Evolutionary conservation across 2,329 filamentous ascomycete species (phyloP), one percentile per base, ranked within the genome.

Genomic region (Fusarium sp.): DNA sequence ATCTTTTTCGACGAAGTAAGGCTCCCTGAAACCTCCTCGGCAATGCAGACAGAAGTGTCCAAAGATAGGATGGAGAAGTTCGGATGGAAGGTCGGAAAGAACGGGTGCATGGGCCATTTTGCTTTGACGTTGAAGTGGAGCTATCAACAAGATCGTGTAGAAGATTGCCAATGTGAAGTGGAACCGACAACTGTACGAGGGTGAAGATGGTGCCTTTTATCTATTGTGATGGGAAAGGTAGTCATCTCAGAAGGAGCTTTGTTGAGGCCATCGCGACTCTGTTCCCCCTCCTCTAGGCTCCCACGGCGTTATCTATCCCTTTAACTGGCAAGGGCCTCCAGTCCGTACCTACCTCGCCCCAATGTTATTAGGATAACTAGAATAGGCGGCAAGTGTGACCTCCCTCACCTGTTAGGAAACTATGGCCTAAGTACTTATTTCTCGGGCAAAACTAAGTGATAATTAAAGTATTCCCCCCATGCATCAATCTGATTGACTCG

Each of bases 1-100:
- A 4, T 23, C 10, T 27, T 42, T 6, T 8, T 69, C 56, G 9
- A 36, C 23, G 2, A 31, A 23, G 6, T 53, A 23, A 20, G 64
- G 64, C 8, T 67, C 64, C 5, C 42, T 27, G 36, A 50, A 58
- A 4, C 54, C 57, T 3, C 54, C 44, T 7, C 44, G 44, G 40
- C 65, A 71, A 50, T 72, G 70, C 8, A 63, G 18, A 42, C 61
- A 70, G n/a, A 68, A 66, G 23, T 64, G 57, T 2, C 54, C 54
- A 38, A 72, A 64, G 18, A 72, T 62, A 10, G 61, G 40, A 14
- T 51, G 13, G 6, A 72, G 31, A 7, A 71, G n/a, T 18, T 71
- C 65, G 10, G 42, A 29, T 5, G 65, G 62, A 4, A 64, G 34
- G 44, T 57, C 31, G 14, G 11, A 13, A 27, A 71, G 50, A 18